phyloP scores from a whole-genome alignment of 2,329 filamentous ascomycete species.

The Verticillium tricorpus region DNA sequence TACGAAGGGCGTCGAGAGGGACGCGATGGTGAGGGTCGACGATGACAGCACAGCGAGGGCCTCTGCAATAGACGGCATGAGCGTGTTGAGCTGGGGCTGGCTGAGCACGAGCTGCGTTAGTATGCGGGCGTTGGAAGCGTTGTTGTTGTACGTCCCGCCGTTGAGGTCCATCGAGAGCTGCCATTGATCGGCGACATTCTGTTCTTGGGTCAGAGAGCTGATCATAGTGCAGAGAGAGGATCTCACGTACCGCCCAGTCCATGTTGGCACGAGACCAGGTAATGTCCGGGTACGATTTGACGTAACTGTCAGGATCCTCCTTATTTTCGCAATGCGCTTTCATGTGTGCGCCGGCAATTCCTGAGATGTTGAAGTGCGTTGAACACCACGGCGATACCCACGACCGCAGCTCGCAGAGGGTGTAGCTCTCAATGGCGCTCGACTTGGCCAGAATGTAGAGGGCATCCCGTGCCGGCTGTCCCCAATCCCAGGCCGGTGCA shows the following conservation, averaged over 20 bases:
- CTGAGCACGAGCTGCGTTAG: constrained; percentile 49
- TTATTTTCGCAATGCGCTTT: constrained; percentile 56
- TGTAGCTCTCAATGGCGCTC: constrained; percentile 42
- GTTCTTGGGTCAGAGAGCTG: background rate
- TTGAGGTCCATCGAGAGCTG: constrained; percentile 49
- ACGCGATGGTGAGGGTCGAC: constrained; percentile 59
- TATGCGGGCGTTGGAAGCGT: constrained; percentile 55
- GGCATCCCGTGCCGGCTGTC: constrained; percentile 35
- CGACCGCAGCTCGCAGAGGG: constrained; percentile 63
- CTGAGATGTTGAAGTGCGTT: constrained; percentile 54
- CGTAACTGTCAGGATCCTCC: constrained; percentile 51
- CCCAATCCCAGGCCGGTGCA: constrained; percentile 1
- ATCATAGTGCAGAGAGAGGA: background rate
- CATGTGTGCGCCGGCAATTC: constrained; percentile 54
- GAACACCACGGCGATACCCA: constrained; percentile 62
- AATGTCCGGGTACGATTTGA: constrained; percentile 30
- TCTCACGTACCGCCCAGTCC: constrained; percentile 43
- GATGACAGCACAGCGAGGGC: constrained; percentile 66
- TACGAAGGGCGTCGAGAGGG: constrained; percentile 55
- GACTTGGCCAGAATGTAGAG: constrained; percentile 63
- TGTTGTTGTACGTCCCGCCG: constrained; percentile 47
- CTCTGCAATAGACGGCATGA: constrained; percentile 66
- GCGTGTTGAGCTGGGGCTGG: constrained; percentile 35
- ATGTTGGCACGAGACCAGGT: constrained; percentile 24
- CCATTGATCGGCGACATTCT: constrained; percentile 51